phyloP scores from a whole-genome alignment of 192 early-diverging fungal species.

The Backusella sp. region DNA sequence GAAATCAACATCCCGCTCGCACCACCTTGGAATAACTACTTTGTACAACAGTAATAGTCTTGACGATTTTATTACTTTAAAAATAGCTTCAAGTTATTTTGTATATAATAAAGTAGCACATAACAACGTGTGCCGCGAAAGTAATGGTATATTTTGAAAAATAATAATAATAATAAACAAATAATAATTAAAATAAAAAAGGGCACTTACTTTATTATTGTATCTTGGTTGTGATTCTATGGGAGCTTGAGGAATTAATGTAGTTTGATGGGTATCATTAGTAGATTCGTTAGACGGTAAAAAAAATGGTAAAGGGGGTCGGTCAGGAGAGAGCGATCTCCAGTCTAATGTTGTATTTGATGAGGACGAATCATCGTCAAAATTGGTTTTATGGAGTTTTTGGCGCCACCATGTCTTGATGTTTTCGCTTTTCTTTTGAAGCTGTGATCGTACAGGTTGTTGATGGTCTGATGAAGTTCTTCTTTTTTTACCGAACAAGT shows the following conservation, averaged over 20 bases:
- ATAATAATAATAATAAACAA: neutral
- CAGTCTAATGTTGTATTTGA: slow-evolving; percentile 24
- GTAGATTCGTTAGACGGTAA: neutral
- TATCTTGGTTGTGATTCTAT: neutral
- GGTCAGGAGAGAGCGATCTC: slow-evolving; percentile 31
- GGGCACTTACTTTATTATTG: neutral
- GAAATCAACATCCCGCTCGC: neutral
- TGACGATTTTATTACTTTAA: neutral
- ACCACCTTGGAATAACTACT: neutral
- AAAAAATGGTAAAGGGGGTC: slow-evolving; percentile 28
- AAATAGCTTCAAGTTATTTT: neutral
- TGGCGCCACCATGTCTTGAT: slow-evolving; percentile 14
- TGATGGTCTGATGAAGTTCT: neutral
- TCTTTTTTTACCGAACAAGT: neutral
- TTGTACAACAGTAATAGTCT: neutral
- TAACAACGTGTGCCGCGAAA: slow-evolving; percentile 2
- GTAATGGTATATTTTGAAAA: neutral
- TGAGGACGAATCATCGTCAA: neutral
- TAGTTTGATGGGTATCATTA: slow-evolving; percentile 4
- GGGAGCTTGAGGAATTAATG: neutral
- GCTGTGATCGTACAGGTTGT: neutral
- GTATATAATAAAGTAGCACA: slow-evolving; percentile 1
- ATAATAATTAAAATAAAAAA: neutral
- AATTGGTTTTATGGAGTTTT: neutral
- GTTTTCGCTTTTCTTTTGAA: neutral